Conservation (phyloP, 306 rosid genomes). For the Calophaca sinica region DNA sequence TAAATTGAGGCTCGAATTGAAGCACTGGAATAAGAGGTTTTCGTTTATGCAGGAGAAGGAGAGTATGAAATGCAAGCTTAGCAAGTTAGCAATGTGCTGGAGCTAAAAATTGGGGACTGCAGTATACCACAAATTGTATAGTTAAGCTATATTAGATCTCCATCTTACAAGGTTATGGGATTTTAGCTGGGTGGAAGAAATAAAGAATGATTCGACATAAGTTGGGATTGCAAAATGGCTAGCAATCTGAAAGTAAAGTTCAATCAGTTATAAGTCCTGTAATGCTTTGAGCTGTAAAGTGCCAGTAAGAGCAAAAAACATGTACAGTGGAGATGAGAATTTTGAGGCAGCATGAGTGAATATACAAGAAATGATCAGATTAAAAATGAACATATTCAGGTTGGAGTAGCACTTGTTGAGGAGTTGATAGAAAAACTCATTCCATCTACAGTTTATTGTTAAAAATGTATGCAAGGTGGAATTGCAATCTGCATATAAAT, state of each 20-base stretch:
- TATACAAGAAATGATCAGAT: not conserved
- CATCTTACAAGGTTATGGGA: slow-evolving; percentile 4
- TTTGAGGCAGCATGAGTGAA: not conserved
- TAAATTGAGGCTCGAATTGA: not conserved
- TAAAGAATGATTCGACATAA: not conserved
- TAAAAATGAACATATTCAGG: not conserved
- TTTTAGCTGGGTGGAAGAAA: slow-evolving; percentile 1
- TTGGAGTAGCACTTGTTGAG: slow-evolving; percentile 11
- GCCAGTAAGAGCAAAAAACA: not conserved
- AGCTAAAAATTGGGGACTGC: not conserved
- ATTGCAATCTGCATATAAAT: not conserved
- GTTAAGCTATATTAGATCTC: slow-evolving; percentile 16
- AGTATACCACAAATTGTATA: not conserved
- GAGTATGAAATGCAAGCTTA: not conserved
- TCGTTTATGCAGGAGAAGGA: not conserved
- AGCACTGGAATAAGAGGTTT: not conserved
- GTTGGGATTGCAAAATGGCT: slow-evolving; percentile 8
- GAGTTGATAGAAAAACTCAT: not conserved
- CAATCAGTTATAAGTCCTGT: not conserved
- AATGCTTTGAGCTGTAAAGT: not conserved
- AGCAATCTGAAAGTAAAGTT: not conserved
- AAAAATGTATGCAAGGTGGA: slow-evolving; percentile 19
- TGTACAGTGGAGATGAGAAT: not conserved
- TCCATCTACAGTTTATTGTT: slow-evolving; percentile 19
- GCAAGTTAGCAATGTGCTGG: not conserved